A percentile compares a stretch with the other conserved stretches of the same genome.
phyloP scores from a whole-genome alignment of 163 green algal genomes.

The Chlorella variabilis region DNA sequence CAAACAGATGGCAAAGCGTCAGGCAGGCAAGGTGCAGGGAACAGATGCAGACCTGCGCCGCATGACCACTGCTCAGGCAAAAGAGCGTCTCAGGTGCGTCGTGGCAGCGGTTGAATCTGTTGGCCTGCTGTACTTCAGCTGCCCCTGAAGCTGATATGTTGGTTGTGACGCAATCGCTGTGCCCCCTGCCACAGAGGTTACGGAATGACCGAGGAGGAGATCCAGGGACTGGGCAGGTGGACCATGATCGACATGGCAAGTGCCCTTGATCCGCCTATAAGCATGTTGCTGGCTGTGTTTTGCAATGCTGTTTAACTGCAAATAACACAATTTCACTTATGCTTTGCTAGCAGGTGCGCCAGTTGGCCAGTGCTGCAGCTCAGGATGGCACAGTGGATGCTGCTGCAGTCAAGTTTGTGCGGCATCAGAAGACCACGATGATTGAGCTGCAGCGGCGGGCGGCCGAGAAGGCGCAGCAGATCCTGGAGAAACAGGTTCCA shows the following conservation, averaged over 20 bases:
- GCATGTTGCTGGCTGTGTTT: too few species aligned
- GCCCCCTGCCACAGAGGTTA: too few species aligned
- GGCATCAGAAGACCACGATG: conserved; percentile 50
- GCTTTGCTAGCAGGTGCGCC: conserved; percentile 32
- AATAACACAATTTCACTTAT: not conserved
- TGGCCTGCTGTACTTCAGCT: too few species aligned
- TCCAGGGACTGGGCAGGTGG: conserved; percentile 48
- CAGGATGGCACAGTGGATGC: conserved; percentile 38
- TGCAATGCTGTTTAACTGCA: too few species aligned
- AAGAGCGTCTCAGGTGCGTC: conserved; percentile 34
- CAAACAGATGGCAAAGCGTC: conserved; percentile 35
- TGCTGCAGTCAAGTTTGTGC: conserved; percentile 43
- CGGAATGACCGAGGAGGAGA: conserved; percentile 45
- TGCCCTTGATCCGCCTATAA: not conserved
- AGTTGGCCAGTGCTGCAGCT: conserved; percentile 49
- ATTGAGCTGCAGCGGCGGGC: conserved; percentile 49
- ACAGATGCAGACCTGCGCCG: conserved; percentile 55
- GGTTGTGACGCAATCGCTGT: too few species aligned
- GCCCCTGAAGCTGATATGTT: too few species aligned
- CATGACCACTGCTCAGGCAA: conserved; percentile 54
- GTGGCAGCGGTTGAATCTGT: not conserved
- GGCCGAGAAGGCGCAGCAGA: conserved; percentile 43
- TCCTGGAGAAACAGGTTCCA: conserved; percentile 48
- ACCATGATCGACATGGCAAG: conserved; percentile 42
- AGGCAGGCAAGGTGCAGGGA: conserved; percentile 52